Base-by-base conservation (phyloP, 306 rosid species). In the Quercus alba region DNA sequence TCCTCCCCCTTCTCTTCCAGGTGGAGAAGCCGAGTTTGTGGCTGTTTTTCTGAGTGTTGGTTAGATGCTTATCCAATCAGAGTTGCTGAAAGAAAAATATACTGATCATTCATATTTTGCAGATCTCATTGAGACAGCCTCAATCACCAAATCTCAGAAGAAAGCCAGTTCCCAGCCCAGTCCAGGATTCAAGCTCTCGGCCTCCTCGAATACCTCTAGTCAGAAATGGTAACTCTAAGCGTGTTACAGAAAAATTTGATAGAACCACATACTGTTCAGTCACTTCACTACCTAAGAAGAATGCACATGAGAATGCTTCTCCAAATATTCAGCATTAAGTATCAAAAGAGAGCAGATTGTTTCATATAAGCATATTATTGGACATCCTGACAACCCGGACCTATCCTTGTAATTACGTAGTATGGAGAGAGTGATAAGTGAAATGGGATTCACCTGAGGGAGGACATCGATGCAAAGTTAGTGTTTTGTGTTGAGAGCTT, bases 251-350 rank as follows among this genome's bases (percentile, higher is more conserved):
- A 63, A 87, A 79, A 77, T 49, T 56, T 28, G 80, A 77, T 71
- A 80, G 46, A 75, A 61, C 82, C 49, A 77, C 61, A 31, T 76
- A 82, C 73, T 81, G 26, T 72, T 81, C 91, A 23, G 72, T 77
- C 72, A 81, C 78, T 77, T 79, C 93, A 72, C 62, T 73, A 35
- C 67, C 77, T 9, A 74, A 52, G 46, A 92, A 86, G 80, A 85
- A 73, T 82, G 84, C 88, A 25, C 81, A 66, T 66, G 98, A 94
- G 83, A 94, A 94, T 82, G 83, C 85, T 69, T 90, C 97, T 75
- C 98, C 97, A 77, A 89, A 92, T 78, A 87, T 94, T 82, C 94
- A 84, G 82, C 82, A 59, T 61, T 87, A 81, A 89, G 76, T 63
- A 21, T 69, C 70, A 52, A 72, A 77, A 61, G 46, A 64, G 14